Evolutionary conservation across 495 filamentous ascomycete genomes (phyloP).

Genomic region (Aspergillus ostianus): DNA sequence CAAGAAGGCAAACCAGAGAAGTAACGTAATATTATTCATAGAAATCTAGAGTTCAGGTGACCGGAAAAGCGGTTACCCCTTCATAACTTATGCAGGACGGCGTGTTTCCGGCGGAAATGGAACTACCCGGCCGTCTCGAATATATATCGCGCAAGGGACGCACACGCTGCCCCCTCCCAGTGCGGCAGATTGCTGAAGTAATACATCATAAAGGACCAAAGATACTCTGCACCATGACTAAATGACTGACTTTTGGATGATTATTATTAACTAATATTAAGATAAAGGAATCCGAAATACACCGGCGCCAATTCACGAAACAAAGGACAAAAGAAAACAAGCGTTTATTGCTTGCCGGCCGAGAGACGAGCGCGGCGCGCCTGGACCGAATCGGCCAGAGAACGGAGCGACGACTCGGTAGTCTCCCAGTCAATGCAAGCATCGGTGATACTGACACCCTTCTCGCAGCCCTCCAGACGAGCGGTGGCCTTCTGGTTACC

Average conservation of each 20-base stretch:
- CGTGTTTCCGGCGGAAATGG: not conserved
- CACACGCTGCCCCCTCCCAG: not conserved
- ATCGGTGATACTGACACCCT: constrained; percentile 87
- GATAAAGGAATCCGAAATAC: not conserved
- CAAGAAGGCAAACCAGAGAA: not conserved
- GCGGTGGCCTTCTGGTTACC: constrained; percentile 78
- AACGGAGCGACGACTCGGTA: constrained; percentile 43
- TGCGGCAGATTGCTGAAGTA: no score
- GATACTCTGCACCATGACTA: not conserved
- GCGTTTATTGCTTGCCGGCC: constrained; percentile 8
- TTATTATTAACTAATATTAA: not conserved
- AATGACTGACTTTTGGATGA: not conserved
- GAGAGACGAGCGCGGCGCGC: constrained; percentile 7
- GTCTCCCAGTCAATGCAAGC: constrained; percentile 85
- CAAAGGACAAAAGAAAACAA: not conserved
- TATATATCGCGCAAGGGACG: not conserved
- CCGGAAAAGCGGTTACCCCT: not conserved
- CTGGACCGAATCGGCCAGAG: constrained; percentile 8
- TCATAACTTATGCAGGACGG: not conserved
- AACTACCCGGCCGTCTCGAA: not conserved
- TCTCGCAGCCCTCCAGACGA: constrained; percentile 70
- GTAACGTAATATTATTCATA: not conserved
- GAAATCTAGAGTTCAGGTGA: not conserved
- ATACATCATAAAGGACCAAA: no score
- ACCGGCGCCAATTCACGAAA: not conserved